phyloP scores from a whole-genome alignment of 2,329 filamentous ascomycete species.

The Hypoxylon sp. region DNA sequence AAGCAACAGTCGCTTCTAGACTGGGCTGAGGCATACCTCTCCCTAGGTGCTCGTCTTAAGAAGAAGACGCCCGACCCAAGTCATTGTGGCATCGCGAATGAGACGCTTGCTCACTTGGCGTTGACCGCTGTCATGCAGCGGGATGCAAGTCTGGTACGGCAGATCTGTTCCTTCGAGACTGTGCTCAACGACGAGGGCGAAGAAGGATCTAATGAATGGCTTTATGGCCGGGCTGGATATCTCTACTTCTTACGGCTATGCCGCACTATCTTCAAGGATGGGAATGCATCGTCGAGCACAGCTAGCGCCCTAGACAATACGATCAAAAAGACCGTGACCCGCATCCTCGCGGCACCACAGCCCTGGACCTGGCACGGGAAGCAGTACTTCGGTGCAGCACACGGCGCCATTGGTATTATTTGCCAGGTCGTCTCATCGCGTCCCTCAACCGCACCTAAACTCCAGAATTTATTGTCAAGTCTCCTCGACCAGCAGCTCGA shows the following conservation, averaged over 20 bases:
- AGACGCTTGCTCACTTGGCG: slow-evolving; percentile 62
- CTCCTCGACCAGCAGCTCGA: slow-evolving; percentile 71
- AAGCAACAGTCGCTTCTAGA: slow-evolving; percentile 57
- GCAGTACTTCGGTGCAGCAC: slow-evolving; percentile 73
- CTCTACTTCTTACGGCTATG: slow-evolving; percentile 77
- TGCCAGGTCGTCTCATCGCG: slow-evolving; percentile 75
- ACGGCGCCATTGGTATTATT: slow-evolving; percentile 78
- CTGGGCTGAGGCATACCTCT: slow-evolving; percentile 64
- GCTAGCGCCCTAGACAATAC: slow-evolving; percentile 64
- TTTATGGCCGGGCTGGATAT: slow-evolving; percentile 76
- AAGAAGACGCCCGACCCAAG: slow-evolving; percentile 55
- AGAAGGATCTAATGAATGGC: slow-evolving; percentile 70
- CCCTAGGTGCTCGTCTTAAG: slow-evolving; percentile 53
- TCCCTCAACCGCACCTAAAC: slow-evolving; percentile 64
- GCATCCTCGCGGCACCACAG: slow-evolving; percentile 66
- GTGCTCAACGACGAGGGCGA: slow-evolving; percentile 60
- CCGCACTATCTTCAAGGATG: slow-evolving; percentile 49
- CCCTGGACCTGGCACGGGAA: slow-evolving; percentile 75
- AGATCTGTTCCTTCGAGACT: slow-evolving; percentile 58
- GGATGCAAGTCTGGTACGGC: slow-evolving; percentile 55
- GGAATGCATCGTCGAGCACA: slow-evolving; percentile 65
- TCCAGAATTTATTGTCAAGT: slow-evolving; percentile 66
- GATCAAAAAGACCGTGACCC: slow-evolving; percentile 68
- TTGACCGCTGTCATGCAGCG: slow-evolving; percentile 60
- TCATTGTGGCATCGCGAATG: slow-evolving; percentile 64